Evolutionary conservation across 2,329 filamentous ascomycete species (phyloP).

Genomic region (Colletotrichum sp.): DNA sequence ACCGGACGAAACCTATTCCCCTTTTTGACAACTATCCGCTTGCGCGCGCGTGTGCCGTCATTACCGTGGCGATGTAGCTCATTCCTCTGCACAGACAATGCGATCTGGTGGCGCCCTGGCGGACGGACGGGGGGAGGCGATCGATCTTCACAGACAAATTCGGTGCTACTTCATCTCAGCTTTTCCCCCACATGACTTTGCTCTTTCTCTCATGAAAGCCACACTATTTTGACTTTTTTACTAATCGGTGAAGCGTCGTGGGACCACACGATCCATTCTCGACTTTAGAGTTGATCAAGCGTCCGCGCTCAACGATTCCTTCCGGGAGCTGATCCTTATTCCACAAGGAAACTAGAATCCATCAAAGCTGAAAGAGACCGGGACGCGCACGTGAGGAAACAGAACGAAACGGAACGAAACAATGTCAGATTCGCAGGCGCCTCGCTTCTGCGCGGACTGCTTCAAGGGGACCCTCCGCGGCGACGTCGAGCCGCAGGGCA

Average conservation of each 20-base stretch:
- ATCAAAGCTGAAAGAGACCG: not conserved
- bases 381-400: not conserved
- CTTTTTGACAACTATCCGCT: not conserved
- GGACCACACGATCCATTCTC: not conserved
- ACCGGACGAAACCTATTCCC: not conserved
- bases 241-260: not conserved
- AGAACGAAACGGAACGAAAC: not conserved
- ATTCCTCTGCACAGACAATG: not conserved
- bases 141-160: not conserved
- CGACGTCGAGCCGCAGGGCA: slow-evolving; percentile 22
- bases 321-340: not conserved
- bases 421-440: slow-evolving; percentile 1
- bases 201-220: not conserved
- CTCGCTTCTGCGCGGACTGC: slow-evolving; percentile 24
- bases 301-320: not conserved
- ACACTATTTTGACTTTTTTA: not conserved
- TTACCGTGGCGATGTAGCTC: not conserved
- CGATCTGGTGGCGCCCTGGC: not conserved
- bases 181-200: not conserved
- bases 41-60: not conserved
- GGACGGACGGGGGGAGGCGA: not conserved
- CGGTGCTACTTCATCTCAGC: not conserved
- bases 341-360: not conserved
- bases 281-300: not conserved
- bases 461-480: slow-evolving; percentile 23